Base-by-base conservation (phyloP, 805 yeast species). In the Candida chauliodis region DNA sequence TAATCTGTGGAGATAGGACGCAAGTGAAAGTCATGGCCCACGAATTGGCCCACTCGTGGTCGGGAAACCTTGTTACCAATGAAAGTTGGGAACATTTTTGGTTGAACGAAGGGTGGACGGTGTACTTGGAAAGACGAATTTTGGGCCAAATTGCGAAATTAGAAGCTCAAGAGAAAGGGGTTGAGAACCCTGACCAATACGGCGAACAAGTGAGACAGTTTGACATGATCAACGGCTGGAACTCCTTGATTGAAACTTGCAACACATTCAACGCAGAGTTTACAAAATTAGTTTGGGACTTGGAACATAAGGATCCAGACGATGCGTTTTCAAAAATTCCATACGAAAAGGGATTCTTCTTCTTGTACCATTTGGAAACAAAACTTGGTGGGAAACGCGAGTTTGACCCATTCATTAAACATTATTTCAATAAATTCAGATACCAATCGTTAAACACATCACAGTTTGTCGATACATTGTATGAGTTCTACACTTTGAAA, bases 31-130 rank as follows among this genome's bases (percentile, higher is more conserved):
- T 61, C 5, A 50, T 61, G 52, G 65, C 66, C 9, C 67, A 61
- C 47, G 67, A 61, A 41, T 55, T 61, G 47, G 65, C 67, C 16
- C 67, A 61, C 43, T 55, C 62, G 5, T 61, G 67, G 67, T 50
- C 58, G n/a, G 67, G 67, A 10, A 61, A 61, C 42, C 52, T 61
- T 39, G 66, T 59, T 11, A 61, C 67, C 17, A 61, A 59, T 43
- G 51, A 58, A 28, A 55, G 61, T 4, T 61, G 66, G 66, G 67
- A 59, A 32, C 66, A 61, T 46, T 60, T 59, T 38, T 61, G 67
- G 67, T 49, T 61, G 20, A 61, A 61, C 41, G 67, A 61, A 47
- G 67, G 66, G 5, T 60, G 66, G 66, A 56, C 63, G 14, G 66
- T 61, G 1, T 61, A 59, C 43, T 40, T 61, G 29, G 66, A 60